A percentile compares a stretch with the other conserved stretches of the same genome.
Evolutionary conservation across 805 yeast species (phyloP).

Genomic region (Kuraishia hungarica): DNA sequence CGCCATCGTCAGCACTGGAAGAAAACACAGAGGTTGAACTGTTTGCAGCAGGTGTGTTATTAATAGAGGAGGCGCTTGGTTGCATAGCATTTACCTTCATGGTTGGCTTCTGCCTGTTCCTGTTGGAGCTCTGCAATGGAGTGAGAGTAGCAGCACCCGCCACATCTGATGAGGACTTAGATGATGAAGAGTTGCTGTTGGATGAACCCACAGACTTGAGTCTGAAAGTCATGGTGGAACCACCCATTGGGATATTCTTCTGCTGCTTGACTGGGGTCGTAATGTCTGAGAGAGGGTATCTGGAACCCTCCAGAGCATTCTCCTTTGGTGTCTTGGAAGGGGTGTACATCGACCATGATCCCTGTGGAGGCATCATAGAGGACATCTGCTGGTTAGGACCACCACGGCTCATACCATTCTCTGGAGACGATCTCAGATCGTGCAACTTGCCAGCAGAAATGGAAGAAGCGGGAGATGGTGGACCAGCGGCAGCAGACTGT

Average conservation of each 20-base stretch:
- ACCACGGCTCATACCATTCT: constrained; percentile 5
- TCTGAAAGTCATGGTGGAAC: constrained; percentile 26
- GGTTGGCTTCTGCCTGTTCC: constrained; percentile 21
- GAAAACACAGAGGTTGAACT: neutral
- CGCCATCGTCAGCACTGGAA: neutral
- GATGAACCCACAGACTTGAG: constrained; percentile 12
- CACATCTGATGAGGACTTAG: neutral
- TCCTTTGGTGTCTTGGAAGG: constrained; percentile 3
- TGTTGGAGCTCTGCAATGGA: neutral
- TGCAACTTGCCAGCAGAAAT: neutral
- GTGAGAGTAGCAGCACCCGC: neutral
- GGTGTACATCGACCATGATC: constrained; percentile 8
- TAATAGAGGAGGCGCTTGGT: constrained; percentile 3
- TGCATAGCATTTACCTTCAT: constrained; percentile 13
- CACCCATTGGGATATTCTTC: constrained; percentile 4
- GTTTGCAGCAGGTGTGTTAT: neutral
- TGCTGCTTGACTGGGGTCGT: constrained; percentile 7
- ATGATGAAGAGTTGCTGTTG: neutral
- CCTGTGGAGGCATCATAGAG: constrained; percentile 4
- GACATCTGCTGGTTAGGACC: neutral
- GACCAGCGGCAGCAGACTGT: neutral
- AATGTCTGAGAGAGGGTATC: neutral
- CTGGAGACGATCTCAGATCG: constrained; percentile 12
- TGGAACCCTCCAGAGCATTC: neutral
- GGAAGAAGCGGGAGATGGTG: neutral